phyloP scores from a whole-genome alignment of 2,329 filamentous ascomycete genomes.

The Immersiporthe knoxdaviesiana region DNA sequence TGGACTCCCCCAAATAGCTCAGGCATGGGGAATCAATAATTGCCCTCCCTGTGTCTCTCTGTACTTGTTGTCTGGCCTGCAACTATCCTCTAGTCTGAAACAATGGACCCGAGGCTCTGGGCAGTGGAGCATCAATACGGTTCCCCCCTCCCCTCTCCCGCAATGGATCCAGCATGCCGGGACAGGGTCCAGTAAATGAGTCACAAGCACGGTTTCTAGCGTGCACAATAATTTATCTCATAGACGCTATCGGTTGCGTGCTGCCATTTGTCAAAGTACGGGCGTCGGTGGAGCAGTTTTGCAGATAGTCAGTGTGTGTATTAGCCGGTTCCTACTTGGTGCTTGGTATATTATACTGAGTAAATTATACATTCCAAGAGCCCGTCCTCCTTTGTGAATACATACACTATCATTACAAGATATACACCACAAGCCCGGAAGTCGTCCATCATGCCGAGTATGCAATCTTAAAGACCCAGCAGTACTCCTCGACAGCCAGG shows the following conservation, averaged over 20 bases:
- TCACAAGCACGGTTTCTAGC: conserved; percentile 23
- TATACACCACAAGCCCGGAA: no score
- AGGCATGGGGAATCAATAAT: not conserved
- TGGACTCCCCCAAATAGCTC: not conserved
- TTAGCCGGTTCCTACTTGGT: no score
- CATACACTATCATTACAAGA: not conserved
- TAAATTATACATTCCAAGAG: not conserved
- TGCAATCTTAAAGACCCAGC: conserved; percentile 48
- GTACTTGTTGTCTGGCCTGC: not conserved
- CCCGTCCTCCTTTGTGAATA: not conserved
- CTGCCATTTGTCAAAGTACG: conserved; percentile 25
- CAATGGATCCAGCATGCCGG: conserved; percentile 7
- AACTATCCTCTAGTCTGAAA: not conserved
- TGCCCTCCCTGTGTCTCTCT: no score
- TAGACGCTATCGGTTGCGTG: conserved; percentile 17
- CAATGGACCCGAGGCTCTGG: conserved; percentile 27
- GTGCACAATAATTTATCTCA: conserved; percentile 16
- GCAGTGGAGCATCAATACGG: not conserved
- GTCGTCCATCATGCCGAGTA: conserved; percentile 31
- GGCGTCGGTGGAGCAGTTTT: conserved; percentile 4
- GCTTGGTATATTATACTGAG: not conserved
- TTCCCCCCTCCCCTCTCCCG: conserved; percentile 18
- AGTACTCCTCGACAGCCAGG: conserved; percentile 39
- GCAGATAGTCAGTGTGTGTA: conserved; percentile 10
- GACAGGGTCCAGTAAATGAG: not conserved